Evolutionary conservation across 208 protist species (phyloP).

Genomic region (Porcisia hertigi): DNA sequence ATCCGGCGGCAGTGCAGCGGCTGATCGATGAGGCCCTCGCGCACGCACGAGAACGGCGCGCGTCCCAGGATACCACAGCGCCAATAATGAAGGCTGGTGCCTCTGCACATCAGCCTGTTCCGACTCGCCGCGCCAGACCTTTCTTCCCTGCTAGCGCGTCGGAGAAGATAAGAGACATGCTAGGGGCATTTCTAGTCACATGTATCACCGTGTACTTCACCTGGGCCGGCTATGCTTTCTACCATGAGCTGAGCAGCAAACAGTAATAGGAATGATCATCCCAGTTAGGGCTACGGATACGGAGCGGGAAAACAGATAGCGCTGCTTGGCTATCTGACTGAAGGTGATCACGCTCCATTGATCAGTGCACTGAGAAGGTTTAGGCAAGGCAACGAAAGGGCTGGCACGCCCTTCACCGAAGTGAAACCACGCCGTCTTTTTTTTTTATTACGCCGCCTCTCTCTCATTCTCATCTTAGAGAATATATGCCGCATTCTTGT

Average conservation of each 20-base stretch:
- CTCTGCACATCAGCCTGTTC: neutral
- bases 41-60: conserved; percentile 37
- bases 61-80: neutral
- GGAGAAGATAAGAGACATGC: conserved; percentile 35
- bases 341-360: neutral
- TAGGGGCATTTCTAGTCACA: conserved; percentile 60
- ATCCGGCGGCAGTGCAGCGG: conserved; percentile 65
- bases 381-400: neutral
- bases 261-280: neutral
- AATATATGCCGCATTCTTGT: neutral
- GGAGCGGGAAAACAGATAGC: neutral
- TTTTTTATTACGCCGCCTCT: neutral
- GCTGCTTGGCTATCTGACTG: neutral
- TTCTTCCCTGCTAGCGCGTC: neutral
- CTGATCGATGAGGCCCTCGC: conserved; percentile 76
- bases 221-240: conserved; percentile 64
- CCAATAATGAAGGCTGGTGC: neutral
- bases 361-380: neutral
- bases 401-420: neutral
- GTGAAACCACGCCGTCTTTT: neutral
- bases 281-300: neutral
- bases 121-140: neutral
- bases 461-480: neutral
- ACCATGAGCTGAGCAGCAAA: conserved; percentile 42
- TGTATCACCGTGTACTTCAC: conserved; percentile 82